Conservation (phyloP, 2,329 filamentous ascomycete species). For the Alternaria metachromatica region DNA sequence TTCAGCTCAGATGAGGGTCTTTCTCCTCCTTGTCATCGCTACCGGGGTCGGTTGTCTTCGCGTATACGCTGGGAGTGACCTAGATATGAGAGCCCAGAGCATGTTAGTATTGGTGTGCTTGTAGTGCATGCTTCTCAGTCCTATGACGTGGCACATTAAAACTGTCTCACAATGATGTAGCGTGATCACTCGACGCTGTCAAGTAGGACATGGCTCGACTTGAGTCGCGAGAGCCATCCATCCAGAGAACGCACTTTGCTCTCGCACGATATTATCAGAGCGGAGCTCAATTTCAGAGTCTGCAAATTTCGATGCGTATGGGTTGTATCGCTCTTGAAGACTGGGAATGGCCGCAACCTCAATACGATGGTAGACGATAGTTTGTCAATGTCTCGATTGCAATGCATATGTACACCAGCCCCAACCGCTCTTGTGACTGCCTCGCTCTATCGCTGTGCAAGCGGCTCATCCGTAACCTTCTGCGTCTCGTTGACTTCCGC, state of each 20-base stretch:
- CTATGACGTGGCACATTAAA: not conserved
- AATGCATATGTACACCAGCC: constrained; percentile 37
- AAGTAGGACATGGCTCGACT: not conserved
- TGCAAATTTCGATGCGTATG: not conserved
- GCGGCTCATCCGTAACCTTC: constrained; percentile 63
- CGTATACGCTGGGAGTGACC: not conserved
- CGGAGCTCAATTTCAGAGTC: not conserved
- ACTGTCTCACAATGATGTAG: not conserved
- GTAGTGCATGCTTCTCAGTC: not conserved
- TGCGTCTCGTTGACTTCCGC: constrained; percentile 66
- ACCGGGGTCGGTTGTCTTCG: not conserved
- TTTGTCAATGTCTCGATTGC: constrained; percentile 9
- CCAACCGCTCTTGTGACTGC: not conserved
- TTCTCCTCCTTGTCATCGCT: not conserved
- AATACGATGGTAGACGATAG: not conserved
- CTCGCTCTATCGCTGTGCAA: constrained; percentile 62
- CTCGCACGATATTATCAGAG: not conserved
- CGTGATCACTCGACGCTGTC: not conserved
- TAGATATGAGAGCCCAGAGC: not conserved
- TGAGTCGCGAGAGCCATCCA: not conserved
- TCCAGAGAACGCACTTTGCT: not conserved
- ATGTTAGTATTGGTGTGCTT: not conserved
- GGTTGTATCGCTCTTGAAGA: not conserved
- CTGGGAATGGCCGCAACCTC: not conserved
- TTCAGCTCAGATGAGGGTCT: not conserved